phyloP scores from a whole-genome alignment of 1,284 basidiomycete genomes.

The Wallemia hederae region DNA sequence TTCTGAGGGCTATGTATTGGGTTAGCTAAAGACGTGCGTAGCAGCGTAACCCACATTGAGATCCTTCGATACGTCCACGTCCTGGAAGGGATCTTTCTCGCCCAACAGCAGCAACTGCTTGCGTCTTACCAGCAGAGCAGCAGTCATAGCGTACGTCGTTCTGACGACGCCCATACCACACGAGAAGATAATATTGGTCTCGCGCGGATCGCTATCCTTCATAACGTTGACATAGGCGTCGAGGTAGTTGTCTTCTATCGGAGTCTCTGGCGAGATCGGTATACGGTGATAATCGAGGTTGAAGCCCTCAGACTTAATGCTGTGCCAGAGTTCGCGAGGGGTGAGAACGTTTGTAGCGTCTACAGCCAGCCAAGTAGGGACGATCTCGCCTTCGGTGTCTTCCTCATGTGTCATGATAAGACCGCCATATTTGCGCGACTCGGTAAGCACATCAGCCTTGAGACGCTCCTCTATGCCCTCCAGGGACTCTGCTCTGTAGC shows the following conservation, averaged over 20 bases:
- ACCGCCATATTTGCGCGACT: slow-evolving; percentile 57
- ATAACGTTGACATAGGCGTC: slow-evolving; percentile 74
- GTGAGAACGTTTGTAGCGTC: slow-evolving; percentile 62
- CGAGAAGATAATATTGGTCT: slow-evolving; percentile 68
- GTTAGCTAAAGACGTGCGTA: not conserved
- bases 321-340: slow-evolving; percentile 55
- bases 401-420: slow-evolving; percentile 66
- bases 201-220: slow-evolving; percentile 44
- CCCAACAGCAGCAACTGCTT: slow-evolving; percentile 55
- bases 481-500: slow-evolving; percentile 73
- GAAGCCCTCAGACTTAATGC: slow-evolving; percentile 57
- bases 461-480: slow-evolving; percentile 78
- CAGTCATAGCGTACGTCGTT: slow-evolving; percentile 91
- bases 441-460: slow-evolving; percentile 77
- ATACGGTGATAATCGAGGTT: slow-evolving; percentile 48
- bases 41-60: slow-evolving; percentile 1
- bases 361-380: slow-evolving; percentile 84
- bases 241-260: slow-evolving; percentile 79
- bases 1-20: slow-evolving; percentile 7
- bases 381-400: slow-evolving; percentile 43
- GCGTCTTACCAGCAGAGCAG: slow-evolving; percentile 60
- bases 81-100: slow-evolving; percentile 37
- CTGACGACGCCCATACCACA: slow-evolving; percentile 93
- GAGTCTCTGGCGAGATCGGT: slow-evolving; percentile 66
- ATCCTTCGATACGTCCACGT: not conserved